Evolutionary conservation across 345 rosid species (phyloP).

Genomic region (Laguncularia racemosa): DNA sequence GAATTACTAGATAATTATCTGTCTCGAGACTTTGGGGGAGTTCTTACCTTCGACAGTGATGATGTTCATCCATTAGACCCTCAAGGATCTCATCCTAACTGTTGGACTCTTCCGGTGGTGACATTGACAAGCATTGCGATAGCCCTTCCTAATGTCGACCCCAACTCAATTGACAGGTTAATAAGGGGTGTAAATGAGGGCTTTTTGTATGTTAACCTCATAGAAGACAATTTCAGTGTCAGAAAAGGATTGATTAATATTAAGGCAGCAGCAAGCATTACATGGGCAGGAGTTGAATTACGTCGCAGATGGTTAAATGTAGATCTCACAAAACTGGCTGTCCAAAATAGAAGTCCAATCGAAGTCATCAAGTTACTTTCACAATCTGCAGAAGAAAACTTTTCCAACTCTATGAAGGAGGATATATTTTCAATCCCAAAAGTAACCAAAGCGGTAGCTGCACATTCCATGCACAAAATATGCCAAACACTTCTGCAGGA

Average conservation of each 20-base stretch:
- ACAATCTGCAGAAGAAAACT: slow-evolving; percentile 1
- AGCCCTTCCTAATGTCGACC: no score
- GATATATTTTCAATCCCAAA: slow-evolving; percentile 28
- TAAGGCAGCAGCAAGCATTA: slow-evolving; percentile 47
- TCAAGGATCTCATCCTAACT: no score
- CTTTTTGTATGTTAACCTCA: slow-evolving; percentile 32
- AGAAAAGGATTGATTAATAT: slow-evolving; percentile 28
- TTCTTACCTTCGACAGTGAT: no score
- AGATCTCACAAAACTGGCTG: slow-evolving; percentile 48
- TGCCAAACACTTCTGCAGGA: slow-evolving; percentile 45
- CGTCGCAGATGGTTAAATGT: slow-evolving; percentile 63
- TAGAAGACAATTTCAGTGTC: slow-evolving; percentile 31
- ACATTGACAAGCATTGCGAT: no score
- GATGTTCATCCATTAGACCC: no score
- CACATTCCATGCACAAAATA: slow-evolving; percentile 75
- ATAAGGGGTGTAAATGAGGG: slow-evolving; percentile 51
- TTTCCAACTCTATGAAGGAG: no score
- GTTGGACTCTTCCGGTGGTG: no score
- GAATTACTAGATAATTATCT: no score
- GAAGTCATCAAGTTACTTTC: no score
- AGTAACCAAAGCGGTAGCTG: slow-evolving; percentile 52
- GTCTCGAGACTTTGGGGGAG: no score
- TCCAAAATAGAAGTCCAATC: slow-evolving; percentile 20
- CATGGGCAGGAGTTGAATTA: slow-evolving; percentile 63
- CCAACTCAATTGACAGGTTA: slow-evolving; percentile 19